Conservation (phyloP, 768 basidiomycete genomes). For the Boletus reticuloceps region DNA sequence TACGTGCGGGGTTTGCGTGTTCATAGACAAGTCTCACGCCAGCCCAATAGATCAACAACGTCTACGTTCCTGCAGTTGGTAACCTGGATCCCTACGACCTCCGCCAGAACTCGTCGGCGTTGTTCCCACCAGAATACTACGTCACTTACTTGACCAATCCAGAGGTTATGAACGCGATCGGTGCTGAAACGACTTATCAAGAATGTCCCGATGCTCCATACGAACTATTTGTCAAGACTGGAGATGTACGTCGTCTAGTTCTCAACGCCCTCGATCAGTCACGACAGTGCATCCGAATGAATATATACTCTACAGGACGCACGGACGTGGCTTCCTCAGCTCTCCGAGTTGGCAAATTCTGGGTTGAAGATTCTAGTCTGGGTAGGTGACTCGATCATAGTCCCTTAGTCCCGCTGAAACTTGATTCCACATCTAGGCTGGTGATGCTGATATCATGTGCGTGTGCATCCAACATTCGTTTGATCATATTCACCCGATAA, state of each 20-base stretch:
- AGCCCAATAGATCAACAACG: constrained; percentile 38
- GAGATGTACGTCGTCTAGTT: constrained; percentile 45
- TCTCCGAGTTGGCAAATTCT: constrained; percentile 36
- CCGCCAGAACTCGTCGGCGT: constrained; percentile 48
- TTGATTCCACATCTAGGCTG: constrained; percentile 15
- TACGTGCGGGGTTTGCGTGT: constrained; percentile 30
- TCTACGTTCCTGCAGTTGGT: constrained; percentile 51
- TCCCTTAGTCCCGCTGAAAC: neutral
- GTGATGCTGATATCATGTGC: constrained; percentile 28
- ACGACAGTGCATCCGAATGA: neutral
- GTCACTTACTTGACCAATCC: constrained; percentile 42
- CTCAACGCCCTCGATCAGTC: neutral
- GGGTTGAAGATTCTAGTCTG: constrained; percentile 39
- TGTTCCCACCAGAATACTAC: constrained; percentile 60
- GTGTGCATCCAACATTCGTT: neutral
- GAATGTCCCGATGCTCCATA: constrained; percentile 49
- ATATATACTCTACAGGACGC: constrained; percentile 25
- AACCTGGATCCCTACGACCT: constrained; percentile 55
- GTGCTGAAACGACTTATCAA: constrained; percentile 47
- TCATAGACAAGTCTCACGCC: neutral
- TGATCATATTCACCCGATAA: neutral
- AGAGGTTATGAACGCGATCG: constrained; percentile 43
- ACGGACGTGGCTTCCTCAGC: constrained; percentile 37
- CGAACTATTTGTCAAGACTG: constrained; percentile 45
- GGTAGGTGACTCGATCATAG: constrained; percentile 22